Base-by-base conservation (phyloP, 2,329 filamentous ascomycete species). In the Xylariales sp. region DNA sequence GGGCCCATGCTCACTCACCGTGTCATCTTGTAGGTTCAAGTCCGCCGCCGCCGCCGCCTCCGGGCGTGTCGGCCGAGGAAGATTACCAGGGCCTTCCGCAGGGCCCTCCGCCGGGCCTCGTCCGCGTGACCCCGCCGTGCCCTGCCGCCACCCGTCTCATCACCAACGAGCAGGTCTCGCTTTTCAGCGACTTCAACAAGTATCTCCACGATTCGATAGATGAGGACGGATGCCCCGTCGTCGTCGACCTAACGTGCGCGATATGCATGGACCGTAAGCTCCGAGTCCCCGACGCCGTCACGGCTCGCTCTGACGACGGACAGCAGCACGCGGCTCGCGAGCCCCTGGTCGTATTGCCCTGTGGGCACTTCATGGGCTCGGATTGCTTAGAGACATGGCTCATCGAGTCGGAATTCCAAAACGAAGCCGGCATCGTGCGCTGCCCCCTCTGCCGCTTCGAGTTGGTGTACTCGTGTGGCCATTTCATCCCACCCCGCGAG, bases 291-390 rank as follows among this genome's bases (percentile, higher is more conserved):
- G 1, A 8, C 4, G 1, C 3, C 1, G 49, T 69, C 7, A 48
- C 52, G 3, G 10, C 46, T 10, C 52, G 16, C 6, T 6, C 9
- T 39, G 23, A 23, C 2, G 23, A 23, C 23, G 23, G 23, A 23
- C 23, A 23, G 23, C 52, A 54, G 9, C 39, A 12, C 7, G n/a
- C 2, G 3, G 3, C 1, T 1, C 1, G n/a, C 3, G 60, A 68
- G 2, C 16, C 9, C 32, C 55, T 75, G 3, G n/a, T 61, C 0
- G 64, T 75, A 0, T 28, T 75, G 0, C 73, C 74, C 0, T 76
- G 74, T 28, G 74, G 74, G 0, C 74, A 76, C 28, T 70, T 69
- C 18, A 70, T 74, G 34, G 72, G 74, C 2, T 14, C 14, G 0
- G 1, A 7, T 0, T 74, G 73, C 18, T 30, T 75, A 0, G 18